These are phyloP conservation scores for Globisporangium spinosum DNA, from an alignment of 352 stramenopile genomes.

Conservation along the genomic window DNA sequence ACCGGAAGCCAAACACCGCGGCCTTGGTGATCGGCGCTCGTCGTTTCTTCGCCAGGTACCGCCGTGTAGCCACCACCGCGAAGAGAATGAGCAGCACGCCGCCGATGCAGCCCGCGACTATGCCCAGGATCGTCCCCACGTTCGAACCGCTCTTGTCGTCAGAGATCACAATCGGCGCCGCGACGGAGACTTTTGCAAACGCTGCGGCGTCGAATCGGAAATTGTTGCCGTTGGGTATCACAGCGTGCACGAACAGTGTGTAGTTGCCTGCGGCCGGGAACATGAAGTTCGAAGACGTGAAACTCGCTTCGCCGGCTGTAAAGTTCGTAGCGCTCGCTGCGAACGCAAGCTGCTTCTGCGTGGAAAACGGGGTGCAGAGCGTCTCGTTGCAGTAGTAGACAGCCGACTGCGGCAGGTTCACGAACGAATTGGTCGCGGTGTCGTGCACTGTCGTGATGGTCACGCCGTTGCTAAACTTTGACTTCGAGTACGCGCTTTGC, in stretches of 20 bases:
- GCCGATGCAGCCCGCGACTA: slow-evolving; percentile 29
- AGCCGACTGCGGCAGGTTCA: slow-evolving; percentile 35
- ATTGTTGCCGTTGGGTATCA: slow-evolving; percentile 43
- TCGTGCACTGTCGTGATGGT: slow-evolving; percentile 41
- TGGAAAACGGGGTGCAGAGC: slow-evolving; percentile 41
- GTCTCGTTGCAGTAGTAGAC: slow-evolving; percentile 42
- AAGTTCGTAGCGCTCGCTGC: slow-evolving; percentile 34
- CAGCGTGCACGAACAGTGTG: slow-evolving; percentile 39
- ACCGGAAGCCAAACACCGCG: slow-evolving; percentile 40
- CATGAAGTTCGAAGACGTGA: slow-evolving; percentile 27
- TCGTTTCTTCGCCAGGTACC: slow-evolving; percentile 18
- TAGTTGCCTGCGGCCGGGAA: slow-evolving; percentile 42
- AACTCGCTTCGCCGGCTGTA: slow-evolving; percentile 19
- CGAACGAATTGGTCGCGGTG: slow-evolving; percentile 21
- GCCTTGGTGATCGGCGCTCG: slow-evolving; percentile 19
- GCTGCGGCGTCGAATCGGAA: slow-evolving; percentile 40
- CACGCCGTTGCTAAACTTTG: slow-evolving; percentile 19
- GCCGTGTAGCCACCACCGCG: slow-evolving; percentile 20
- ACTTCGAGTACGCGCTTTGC: slow-evolving; percentile 18
- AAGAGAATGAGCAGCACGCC: slow-evolving; percentile 31
- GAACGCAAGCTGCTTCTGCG: slow-evolving; percentile 31
- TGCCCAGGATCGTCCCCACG: slow-evolving; percentile 29
- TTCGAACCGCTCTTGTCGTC: slow-evolving; percentile 22
- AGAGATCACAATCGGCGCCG: slow-evolving; percentile 16
- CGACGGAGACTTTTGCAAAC: slow-evolving; percentile 34